A percentile compares a stretch with the other conserved stretches of the same genome.
Evolutionary conservation across 768 basidiomycete genomes (phyloP).

Genomic region (Clavulina sp.): DNA sequence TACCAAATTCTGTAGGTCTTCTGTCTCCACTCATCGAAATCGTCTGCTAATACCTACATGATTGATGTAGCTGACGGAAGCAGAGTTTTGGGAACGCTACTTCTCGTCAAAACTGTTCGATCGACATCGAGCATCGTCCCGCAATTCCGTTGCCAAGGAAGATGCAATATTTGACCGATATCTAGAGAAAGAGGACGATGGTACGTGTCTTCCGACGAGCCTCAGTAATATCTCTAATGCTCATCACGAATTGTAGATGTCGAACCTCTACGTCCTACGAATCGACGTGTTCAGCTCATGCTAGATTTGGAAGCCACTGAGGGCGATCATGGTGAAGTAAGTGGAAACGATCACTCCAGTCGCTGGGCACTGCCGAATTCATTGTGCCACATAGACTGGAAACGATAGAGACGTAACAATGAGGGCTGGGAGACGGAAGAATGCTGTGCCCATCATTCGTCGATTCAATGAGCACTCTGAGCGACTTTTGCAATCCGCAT

Average conservation of each 20-base stretch:
- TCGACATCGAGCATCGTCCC: slow-evolving; percentile 81
- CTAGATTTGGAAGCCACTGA: slow-evolving; percentile 75
- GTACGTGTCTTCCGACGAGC: slow-evolving; percentile 25
- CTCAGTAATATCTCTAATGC: slow-evolving; percentile 5
- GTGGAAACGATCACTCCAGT: neutral
- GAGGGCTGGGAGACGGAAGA: slow-evolving; percentile 81
- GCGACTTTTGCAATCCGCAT: slow-evolving; percentile 59
- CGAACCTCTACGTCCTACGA: slow-evolving; percentile 54
- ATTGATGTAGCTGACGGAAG: slow-evolving; percentile 54
- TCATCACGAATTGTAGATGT: slow-evolving; percentile 32
- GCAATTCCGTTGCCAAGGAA: slow-evolving; percentile 76
- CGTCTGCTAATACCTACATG: neutral
- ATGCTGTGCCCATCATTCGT: slow-evolving; percentile 79
- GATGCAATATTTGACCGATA: slow-evolving; percentile 94
- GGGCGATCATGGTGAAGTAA: slow-evolving; percentile 81
- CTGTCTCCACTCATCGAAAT: neutral
- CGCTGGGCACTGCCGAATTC: slow-evolving; percentile 1
- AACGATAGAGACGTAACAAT: slow-evolving; percentile 86
- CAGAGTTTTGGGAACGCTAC: slow-evolving; percentile 92
- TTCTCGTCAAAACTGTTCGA: slow-evolving; percentile 94
- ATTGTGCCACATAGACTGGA: slow-evolving; percentile 40
- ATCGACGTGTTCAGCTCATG: slow-evolving; percentile 55
- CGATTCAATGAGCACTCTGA: slow-evolving; percentile 98
- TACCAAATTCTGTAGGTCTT: slow-evolving; percentile 47
- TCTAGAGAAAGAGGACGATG: slow-evolving; percentile 90